Base-by-base conservation (phyloP, 2,329 filamentous ascomycete species). In the Trichoderma oligosporum region DNA sequence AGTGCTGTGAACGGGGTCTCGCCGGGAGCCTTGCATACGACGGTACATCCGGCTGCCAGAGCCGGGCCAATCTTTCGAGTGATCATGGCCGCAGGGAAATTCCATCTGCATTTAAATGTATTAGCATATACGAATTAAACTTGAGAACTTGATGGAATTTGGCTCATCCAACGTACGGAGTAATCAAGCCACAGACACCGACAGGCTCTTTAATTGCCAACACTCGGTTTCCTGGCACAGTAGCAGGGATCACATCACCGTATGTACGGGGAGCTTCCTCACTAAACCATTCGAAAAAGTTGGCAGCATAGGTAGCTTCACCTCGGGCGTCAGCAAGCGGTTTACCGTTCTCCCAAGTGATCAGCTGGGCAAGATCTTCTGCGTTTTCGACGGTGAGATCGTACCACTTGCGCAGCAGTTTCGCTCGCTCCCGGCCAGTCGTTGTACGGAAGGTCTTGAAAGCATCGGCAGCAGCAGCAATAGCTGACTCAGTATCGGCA, bases 1-100 rank as follows among this genome's bases (percentile, higher is more conserved):
- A 96, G 85, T 0, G 91, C 85, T 22, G 92, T 96, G 70, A 93
- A 94, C 0, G 93, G 94, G 1, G 94, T 97, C 77, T 97, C 93
- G 47, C 87, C 86, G 1, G 93, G 92, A 14, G 91, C 88, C 73
- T 99, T 99, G 66, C 86, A 86, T 1, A 97, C 92, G 2, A 96
- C 89, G 0, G 93, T 96, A 75, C 93, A 97, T 58, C 94, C 94
- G n/a, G 91, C 92, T 16, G 94, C 94, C 56, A 97, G 79, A 7
- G 88, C 89, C 1, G 89, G 84, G 2, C 82, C 85, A 49, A 85
- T 79, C 71, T 88, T 88, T 59, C 85, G 76, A 6, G 85, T 87
- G 62, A 89, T 83, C 87, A 90, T 90, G 48, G 86, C 86, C 2
- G 86, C 83, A 11, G 87, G 87, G 67, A 95, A 95, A 74, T 96